phyloP scores from a whole-genome alignment of 2,329 filamentous ascomycete genomes.

The Sphaerulina populicola region DNA sequence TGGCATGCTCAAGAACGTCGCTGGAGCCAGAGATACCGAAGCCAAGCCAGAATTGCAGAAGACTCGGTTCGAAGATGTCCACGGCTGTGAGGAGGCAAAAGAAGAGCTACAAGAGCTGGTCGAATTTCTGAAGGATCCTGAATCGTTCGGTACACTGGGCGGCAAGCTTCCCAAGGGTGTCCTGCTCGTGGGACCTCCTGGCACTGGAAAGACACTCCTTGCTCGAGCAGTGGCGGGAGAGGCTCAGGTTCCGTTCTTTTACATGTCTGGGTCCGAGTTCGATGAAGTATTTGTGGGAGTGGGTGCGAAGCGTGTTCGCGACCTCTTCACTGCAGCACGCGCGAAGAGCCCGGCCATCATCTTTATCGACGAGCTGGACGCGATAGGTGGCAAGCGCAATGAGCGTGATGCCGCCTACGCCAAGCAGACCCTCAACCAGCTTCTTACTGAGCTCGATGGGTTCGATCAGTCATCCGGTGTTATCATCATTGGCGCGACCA shows the following conservation, averaged over 20 bases:
- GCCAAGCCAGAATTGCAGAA: constrained; percentile 89
- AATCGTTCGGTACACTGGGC: constrained; percentile 85
- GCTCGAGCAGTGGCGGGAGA: constrained; percentile 93
- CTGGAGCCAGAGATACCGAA: constrained; percentile 64
- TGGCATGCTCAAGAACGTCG: constrained; percentile 69
- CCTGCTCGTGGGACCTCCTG: constrained; percentile 85
- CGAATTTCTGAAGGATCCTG: constrained; percentile 88
- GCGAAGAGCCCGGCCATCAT: constrained; percentile 84
- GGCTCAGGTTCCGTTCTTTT: constrained; percentile 97
- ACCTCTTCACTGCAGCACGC: constrained; percentile 77
- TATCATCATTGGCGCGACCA: constrained; percentile 92
- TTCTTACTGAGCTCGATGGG: constrained; percentile 92
- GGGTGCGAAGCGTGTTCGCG: constrained; percentile 88
- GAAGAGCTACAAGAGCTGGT: constrained; percentile 96
- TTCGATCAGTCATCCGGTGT: constrained; percentile 93
- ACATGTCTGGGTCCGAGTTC: constrained; percentile 98
- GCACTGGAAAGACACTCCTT: constrained; percentile 93
- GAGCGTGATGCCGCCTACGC: constrained; percentile 88
- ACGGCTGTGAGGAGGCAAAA: constrained; percentile 96
- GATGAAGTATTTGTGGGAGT: constrained; percentile 98
- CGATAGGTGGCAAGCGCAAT: constrained; percentile 88
- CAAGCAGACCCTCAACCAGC: constrained; percentile 94
- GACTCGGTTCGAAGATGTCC: constrained; percentile 84
- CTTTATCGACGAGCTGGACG: constrained; percentile 90
- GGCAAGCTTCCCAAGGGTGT: constrained; percentile 97